Conservation (phyloP, 2,329 filamentous ascomycete species). For the Colletotrichum sp. region DNA sequence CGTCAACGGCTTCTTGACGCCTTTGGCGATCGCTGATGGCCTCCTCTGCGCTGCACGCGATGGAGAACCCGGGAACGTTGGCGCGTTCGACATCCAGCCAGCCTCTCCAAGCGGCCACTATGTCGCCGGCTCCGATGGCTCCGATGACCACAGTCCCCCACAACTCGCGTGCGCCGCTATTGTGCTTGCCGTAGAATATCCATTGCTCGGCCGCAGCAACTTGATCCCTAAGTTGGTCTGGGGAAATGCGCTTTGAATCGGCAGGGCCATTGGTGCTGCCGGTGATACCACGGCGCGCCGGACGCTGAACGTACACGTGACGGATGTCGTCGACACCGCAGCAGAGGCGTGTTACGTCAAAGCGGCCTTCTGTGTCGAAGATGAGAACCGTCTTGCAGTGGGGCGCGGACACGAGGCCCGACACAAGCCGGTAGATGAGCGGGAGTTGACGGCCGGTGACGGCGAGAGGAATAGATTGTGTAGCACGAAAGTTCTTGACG, state of each 20-base stretch:
- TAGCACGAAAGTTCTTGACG: conserved; percentile 51
- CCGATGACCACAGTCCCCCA: conserved; percentile 65
- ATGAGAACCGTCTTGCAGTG: conserved; percentile 55
- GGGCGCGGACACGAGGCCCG: conserved; percentile 53
- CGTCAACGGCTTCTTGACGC: conserved; percentile 45
- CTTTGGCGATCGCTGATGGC: conserved; percentile 45
- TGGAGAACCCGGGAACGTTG: conserved; percentile 42
- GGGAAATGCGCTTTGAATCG: conserved; percentile 3
- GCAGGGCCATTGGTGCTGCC: conserved; percentile 21
- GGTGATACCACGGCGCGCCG: conserved; percentile 31
- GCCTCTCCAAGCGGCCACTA: conserved; percentile 49
- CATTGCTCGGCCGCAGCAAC: conserved; percentile 47
- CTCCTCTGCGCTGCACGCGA: conserved; percentile 47
- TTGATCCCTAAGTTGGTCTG: conserved; percentile 34
- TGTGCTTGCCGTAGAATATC: conserved; percentile 55
- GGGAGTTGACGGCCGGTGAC: conserved; percentile 59
- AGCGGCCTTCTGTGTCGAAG: conserved; percentile 60
- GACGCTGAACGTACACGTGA: conserved; percentile 57
- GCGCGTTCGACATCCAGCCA: conserved; percentile 58
- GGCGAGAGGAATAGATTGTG: conserved; percentile 51
- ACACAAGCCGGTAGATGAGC: conserved; percentile 61
- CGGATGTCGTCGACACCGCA: conserved; percentile 43
- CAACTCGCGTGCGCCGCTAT: conserved; percentile 53
- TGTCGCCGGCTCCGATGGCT: conserved; percentile 34
- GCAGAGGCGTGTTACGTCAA: conserved; percentile 55